A percentile compares a stretch with the other conserved stretches of the same genome.
phyloP scores from a whole-genome alignment of 2,329 filamentous ascomycete genomes.

The Teratosphaeria destructans region DNA sequence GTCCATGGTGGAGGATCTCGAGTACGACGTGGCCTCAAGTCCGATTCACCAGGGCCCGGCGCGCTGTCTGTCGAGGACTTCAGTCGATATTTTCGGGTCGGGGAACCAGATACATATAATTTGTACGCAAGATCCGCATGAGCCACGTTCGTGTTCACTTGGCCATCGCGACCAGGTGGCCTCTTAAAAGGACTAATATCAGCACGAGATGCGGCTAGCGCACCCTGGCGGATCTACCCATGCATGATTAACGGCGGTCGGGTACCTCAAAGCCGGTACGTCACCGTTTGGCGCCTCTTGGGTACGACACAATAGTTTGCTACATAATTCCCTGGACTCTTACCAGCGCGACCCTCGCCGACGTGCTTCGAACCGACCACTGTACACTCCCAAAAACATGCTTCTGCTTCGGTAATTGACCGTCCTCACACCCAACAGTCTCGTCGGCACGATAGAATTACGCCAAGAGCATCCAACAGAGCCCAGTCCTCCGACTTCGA shows the following conservation, averaged over 20 bases:
- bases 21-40: neutral
- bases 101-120: neutral
- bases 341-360: neutral
- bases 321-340: neutral
- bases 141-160: neutral
- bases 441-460: neutral
- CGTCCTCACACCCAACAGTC: neutral
- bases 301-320: neutral
- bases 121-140: neutral
- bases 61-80: neutral
- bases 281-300: neutral
- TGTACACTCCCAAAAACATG: neutral
- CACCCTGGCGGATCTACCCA: neutral
- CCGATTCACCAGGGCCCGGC: neutral
- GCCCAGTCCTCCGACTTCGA: neutral
- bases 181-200: neutral
- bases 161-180: neutral
- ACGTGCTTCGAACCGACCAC: neutral
- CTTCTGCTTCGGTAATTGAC: neutral
- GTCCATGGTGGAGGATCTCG: neutral
- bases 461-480: neutral
- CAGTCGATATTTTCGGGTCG: neutral
- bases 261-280: neutral
- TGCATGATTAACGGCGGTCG: neutral
- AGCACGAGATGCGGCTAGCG: neutral